Percentiles rank a stretch among this genome's conserved stretches.
Evolutionary conservation across 129 eudicot species (phyloP).

Genomic region (Helianthus annuus): DNA sequence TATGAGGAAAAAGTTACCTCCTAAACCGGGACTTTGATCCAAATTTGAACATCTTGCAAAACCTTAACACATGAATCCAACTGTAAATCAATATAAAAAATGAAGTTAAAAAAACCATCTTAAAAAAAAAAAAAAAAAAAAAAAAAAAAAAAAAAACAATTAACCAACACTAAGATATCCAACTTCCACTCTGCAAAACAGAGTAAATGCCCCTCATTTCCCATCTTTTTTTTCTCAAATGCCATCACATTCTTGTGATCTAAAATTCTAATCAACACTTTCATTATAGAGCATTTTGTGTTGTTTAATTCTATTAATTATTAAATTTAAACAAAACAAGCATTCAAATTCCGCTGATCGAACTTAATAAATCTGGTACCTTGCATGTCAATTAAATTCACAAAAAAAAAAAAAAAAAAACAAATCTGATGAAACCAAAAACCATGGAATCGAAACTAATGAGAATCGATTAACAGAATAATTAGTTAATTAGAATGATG

Average conservation of each 20-base stretch:
- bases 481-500: background rate
- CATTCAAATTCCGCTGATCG: background rate
- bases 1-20: slow-evolving; percentile 23
- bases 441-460: background rate
- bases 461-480: background rate
- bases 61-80: slow-evolving; percentile 12
- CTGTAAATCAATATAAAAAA: slow-evolving; percentile 23
- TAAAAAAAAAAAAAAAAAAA: too few species aligned
- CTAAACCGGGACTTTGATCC: slow-evolving; percentile 24
- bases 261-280: too few species aligned
- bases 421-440: slow-evolving; percentile 1
- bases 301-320: background rate
- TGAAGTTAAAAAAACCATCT: background rate
- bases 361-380: background rate
- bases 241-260: too few species aligned
- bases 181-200: too few species aligned
- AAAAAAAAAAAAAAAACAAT: background rate
- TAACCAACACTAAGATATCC: too few species aligned
- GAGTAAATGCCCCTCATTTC: too few species aligned
- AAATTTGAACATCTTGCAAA: slow-evolving; percentile 24
- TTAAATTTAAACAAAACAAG: background rate
- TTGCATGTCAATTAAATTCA: too few species aligned
- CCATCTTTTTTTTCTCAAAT: background rate
- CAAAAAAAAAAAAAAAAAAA: background rate
- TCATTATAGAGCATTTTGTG: too few species aligned